Conservation (phyloP, 192 early-diverging fungal species). For the Linnemannia hyalina region DNA sequence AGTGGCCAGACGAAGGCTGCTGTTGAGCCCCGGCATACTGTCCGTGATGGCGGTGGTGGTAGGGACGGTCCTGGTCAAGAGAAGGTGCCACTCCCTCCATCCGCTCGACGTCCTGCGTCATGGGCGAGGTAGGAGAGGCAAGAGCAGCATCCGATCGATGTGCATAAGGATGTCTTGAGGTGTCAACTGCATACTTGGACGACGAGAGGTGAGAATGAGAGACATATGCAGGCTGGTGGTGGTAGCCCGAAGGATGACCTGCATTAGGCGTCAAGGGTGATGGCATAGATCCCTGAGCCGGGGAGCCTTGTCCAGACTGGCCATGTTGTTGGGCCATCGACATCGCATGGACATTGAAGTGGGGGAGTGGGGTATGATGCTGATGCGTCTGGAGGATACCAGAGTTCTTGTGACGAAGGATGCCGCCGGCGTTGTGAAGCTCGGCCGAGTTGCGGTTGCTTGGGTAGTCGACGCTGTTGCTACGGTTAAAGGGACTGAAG, state of each 20-base stretch:
- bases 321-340: not conserved
- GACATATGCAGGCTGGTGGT: slow-evolving; percentile 19
- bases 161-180: slow-evolving; percentile 1
- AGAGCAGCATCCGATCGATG: slow-evolving; percentile 17
- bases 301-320: not conserved
- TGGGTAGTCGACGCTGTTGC: slow-evolving; percentile 27
- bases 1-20: slow-evolving; percentile 5
- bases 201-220: not conserved
- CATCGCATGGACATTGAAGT: slow-evolving; percentile 32
- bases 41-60: not conserved
- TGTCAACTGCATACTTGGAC: slow-evolving; percentile 14
- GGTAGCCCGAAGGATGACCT: not conserved
- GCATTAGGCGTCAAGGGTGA: slow-evolving; percentile 39
- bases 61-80: slow-evolving; percentile 5
- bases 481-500: slow-evolving; percentile 45
- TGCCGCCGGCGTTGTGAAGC: not conserved
- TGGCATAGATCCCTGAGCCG: not conserved
- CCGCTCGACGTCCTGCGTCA: slow-evolving; percentile 51
- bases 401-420: slow-evolving; percentile 38
- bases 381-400: slow-evolving; percentile 49
- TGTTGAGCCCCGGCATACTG: not conserved
- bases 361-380: slow-evolving; percentile 51
- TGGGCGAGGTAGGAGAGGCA: slow-evolving; percentile 47
- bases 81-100: slow-evolving; percentile 42
- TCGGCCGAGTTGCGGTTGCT: slow-evolving; percentile 26